Evolutionary conservation across 2,329 filamentous ascomycete species (phyloP).

Genomic region (Sporothrix sp.): DNA sequence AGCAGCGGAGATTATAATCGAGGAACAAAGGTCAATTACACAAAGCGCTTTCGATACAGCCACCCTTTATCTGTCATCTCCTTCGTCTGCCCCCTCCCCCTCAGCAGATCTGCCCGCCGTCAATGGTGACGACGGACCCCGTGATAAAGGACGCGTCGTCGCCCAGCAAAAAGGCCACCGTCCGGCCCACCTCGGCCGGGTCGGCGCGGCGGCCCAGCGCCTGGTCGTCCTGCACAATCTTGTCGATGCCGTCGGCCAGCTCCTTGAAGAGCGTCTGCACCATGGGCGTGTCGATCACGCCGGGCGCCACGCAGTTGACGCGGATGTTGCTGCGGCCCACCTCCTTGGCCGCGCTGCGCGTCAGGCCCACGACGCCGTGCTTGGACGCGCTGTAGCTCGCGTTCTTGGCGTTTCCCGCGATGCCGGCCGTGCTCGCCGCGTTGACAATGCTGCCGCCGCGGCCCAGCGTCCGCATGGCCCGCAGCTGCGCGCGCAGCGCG

Average conservation of each 20-base stretch:
- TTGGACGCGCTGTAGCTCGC: constrained; percentile 24
- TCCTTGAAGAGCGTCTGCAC: constrained; percentile 12
- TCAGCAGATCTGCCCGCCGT: constrained; percentile 7
- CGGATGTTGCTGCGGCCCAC: constrained; percentile 16
- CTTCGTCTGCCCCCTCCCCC: no score
- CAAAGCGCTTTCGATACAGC: no score
- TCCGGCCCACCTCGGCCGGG: constrained; percentile 40
- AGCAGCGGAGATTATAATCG: no score
- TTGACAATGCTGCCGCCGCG: constrained; percentile 16
- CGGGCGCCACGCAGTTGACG: constrained; percentile 21
- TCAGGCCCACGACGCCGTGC: constrained; percentile 24
- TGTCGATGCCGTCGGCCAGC: constrained; percentile 32
- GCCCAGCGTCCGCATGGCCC: constrained; percentile 21
- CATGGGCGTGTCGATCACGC: constrained; percentile 26
- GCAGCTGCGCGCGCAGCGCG: constrained; percentile 28
- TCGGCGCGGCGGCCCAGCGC: constrained; percentile 33
- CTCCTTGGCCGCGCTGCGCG: constrained; percentile 23
- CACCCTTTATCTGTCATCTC: no score
- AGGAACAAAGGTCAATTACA: no score
- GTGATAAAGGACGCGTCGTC: constrained; percentile 21
- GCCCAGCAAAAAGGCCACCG: constrained; percentile 33
- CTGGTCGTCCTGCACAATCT: constrained; percentile 26
- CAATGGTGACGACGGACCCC: background rate
- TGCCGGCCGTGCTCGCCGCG: constrained; percentile 24
- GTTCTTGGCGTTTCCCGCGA: constrained; percentile 28